These are phyloP conservation scores for Adansonia rubrostipa DNA, from an alignment of 441 rosid species.

Conservation along the genomic window DNA sequence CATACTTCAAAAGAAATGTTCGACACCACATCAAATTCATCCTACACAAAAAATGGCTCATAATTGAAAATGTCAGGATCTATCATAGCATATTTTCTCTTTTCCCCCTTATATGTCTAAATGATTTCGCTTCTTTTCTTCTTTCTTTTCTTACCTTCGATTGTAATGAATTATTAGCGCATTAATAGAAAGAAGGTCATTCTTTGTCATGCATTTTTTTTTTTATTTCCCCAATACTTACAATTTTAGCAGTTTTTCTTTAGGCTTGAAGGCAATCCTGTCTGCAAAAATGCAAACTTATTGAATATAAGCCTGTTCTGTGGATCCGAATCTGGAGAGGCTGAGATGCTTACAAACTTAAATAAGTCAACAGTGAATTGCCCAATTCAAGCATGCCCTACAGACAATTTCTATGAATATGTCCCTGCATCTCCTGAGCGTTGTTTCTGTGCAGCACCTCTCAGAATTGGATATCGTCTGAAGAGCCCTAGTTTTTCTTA, in stretches of 20 bases:
- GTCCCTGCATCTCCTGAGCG: slow-evolving; percentile 63
- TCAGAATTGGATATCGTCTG: slow-evolving; percentile 81
- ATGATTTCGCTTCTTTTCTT: neutral
- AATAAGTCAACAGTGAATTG: slow-evolving; percentile 41
- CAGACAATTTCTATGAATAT: slow-evolving; percentile 63
- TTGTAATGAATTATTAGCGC: neutral
- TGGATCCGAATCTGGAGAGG: slow-evolving; percentile 39
- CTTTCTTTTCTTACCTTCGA: neutral
- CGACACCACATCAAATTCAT: neutral
- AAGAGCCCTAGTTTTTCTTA: slow-evolving; percentile 89
- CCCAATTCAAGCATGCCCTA: slow-evolving; percentile 65
- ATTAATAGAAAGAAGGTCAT: neutral
- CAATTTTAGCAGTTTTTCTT: slow-evolving; percentile 40
- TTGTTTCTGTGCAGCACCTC: slow-evolving; percentile 89
- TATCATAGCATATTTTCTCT: neutral
- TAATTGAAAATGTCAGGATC: no score
- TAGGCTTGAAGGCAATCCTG: slow-evolving; percentile 88
- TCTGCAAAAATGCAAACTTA: slow-evolving; percentile 59
- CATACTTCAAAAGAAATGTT: neutral
- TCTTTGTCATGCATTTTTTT: neutral
- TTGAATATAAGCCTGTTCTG: slow-evolving; percentile 57
- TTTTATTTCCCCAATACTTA: slow-evolving; percentile 31
- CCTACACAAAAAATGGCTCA: neutral
- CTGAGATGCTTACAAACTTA: slow-evolving; percentile 31
- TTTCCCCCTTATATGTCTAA: neutral